Base-by-base conservation (phyloP, 2,329 filamentous ascomycete species). In the Zarea fungicola region DNA sequence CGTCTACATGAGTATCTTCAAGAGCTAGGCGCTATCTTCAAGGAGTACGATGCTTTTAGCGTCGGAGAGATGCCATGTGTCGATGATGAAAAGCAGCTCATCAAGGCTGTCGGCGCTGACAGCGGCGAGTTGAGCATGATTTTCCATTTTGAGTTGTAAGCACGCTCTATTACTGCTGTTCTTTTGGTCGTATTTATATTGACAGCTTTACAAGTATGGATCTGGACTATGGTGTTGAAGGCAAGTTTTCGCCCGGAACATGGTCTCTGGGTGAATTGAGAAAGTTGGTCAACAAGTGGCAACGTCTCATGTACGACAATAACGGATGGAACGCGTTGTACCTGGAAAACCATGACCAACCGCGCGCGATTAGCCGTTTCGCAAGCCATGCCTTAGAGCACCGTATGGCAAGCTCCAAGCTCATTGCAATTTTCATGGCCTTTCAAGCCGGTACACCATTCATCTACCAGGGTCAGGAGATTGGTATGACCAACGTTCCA, bases 401-500 rank as follows among this genome's bases (percentile, higher is more conserved):
- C 55, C 71, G 78, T 9, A 62, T 64, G 8, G 60, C 67, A 6
- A 75, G 77, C 16, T 77, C 76, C 9, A 85, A 85, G 64, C 73
- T 84, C 64, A 66, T 85, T 14, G 75, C 80, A 18, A 69, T 77
- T 8, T 73, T 83, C 52, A 69, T 81, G 50, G 72, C 69, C 3
- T 69, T 80, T 42, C 77, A 83, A 54, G 72, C 77, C 2, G 83
- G 83, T 14, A 85, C 83, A 0, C 71, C 81, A 0, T 86, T 83
- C 58, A 66, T 86, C n/a, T 86, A 84, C 59, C 83, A 86, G 61
- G 83, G 83, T 11, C 81, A 87, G 60, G 83, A 87, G 63, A 70
- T 86, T 28, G 83, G 81, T 16, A 84, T 85, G 77, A 70, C 74
- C 28, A 85, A 85, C 56, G 72, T 84, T 18, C 82, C 83, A 2